phyloP scores from a whole-genome alignment of 116 monocot genomes.

The Cymodocea nodosa region DNA sequence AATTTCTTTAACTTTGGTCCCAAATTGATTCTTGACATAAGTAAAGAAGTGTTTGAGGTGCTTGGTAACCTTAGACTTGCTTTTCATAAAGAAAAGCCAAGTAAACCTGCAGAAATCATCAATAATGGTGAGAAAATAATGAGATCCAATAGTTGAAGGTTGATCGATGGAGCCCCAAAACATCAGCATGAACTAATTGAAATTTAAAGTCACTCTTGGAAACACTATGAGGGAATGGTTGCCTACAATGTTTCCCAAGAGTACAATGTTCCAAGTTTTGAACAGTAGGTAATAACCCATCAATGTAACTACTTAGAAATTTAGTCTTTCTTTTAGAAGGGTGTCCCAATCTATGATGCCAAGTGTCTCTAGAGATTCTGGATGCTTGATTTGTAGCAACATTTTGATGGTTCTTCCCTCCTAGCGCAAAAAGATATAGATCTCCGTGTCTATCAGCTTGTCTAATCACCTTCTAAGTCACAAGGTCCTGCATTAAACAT shows the following conservation, averaged over 20 bases:
- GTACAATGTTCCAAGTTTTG: not conserved
- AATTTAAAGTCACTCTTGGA: not conserved
- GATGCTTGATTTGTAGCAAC: not conserved
- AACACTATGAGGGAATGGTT: not conserved
- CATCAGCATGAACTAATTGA: not conserved
- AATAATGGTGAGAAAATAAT: not conserved
- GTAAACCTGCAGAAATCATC: not conserved
- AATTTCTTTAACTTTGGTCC: not conserved
- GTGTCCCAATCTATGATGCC: not conserved
- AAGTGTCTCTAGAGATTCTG: not conserved
- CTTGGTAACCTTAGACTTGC: not conserved
- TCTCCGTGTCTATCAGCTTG: too few species aligned
- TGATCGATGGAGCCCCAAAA: not conserved
- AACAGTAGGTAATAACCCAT: too few species aligned
- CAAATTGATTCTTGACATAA: not conserved
- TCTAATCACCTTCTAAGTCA: not conserved
- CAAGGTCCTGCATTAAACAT: not conserved
- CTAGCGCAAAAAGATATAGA: not conserved
- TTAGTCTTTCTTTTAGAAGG: not conserved
- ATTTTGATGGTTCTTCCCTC: not conserved
- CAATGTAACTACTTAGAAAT: not conserved
- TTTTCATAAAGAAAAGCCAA: not conserved
- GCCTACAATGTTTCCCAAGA: not conserved
- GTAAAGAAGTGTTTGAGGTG: not conserved
- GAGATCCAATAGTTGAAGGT: not conserved